Conservation (phyloP, 805 yeast species). For the Candida koratica region DNA sequence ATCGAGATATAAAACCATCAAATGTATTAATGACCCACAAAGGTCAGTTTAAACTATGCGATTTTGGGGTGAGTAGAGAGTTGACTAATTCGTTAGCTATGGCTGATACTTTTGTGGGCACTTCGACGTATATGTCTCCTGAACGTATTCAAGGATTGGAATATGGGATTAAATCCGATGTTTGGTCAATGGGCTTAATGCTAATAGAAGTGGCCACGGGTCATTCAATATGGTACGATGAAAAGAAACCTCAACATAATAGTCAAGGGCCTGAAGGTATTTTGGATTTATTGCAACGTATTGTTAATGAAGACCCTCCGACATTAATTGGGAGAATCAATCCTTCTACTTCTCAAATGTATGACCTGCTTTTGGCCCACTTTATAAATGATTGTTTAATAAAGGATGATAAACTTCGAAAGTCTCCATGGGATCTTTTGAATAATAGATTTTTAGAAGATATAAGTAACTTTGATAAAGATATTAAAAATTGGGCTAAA, state of each 20-base stretch:
- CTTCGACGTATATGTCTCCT: slow-evolving; percentile 95
- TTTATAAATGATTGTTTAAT: slow-evolving; percentile 73
- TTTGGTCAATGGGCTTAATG: slow-evolving; percentile 95
- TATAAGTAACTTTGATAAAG: slow-evolving; percentile 31
- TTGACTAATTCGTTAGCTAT: slow-evolving; percentile 75
- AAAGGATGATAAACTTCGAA: slow-evolving; percentile 63
- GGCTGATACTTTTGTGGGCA: slow-evolving; percentile 98
- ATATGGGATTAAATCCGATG: slow-evolving; percentile 92
- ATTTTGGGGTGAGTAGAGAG: slow-evolving; percentile 94
- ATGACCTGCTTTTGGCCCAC: slow-evolving; percentile 49
- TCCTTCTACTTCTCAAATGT: slow-evolving; percentile 24
- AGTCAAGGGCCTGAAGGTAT: slow-evolving; percentile 69
- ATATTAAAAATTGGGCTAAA: slow-evolving; percentile 41
- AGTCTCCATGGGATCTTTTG: slow-evolving; percentile 69
- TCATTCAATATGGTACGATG: slow-evolving; percentile 62
- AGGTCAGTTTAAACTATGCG: slow-evolving; percentile 90
- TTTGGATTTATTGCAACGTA: slow-evolving; percentile 82
- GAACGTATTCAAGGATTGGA: slow-evolving; percentile 94
- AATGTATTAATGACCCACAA: slow-evolving; percentile 82
- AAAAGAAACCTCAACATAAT: slow-evolving; percentile 3
- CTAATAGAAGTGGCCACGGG: slow-evolving; percentile 87
- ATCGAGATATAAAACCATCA: slow-evolving; percentile 93
- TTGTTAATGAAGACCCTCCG: slow-evolving; percentile 92
- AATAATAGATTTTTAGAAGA: slow-evolving; percentile 21
- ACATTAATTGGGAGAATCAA: slow-evolving; percentile 41